These are phyloP conservation scores for Cladorrhinum sp. DNA, from an alignment of 2,329 filamentous ascomycete genomes.

Conservation along the genomic window DNA sequence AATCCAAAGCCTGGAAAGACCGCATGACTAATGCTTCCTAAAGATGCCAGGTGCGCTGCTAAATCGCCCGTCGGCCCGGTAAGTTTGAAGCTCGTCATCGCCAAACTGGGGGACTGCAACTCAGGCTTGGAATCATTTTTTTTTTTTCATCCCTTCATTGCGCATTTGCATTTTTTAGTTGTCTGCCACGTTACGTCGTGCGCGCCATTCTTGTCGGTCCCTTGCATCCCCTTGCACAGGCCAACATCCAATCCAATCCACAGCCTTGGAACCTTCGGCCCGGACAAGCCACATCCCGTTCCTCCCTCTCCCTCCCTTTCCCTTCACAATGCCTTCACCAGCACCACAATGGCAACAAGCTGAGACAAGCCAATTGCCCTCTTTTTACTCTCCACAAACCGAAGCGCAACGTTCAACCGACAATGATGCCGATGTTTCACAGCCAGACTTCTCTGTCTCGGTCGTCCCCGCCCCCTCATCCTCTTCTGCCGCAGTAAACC, in stretches of 20 bases:
- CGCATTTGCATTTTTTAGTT: background rate
- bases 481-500: background rate
- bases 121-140: background rate
- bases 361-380: constrained; percentile 24
- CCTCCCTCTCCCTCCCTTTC: background rate
- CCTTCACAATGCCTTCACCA: background rate
- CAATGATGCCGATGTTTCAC: constrained; percentile 26
- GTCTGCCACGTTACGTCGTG: background rate
- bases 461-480: constrained; percentile 6
- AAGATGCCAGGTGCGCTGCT: background rate
- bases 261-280: constrained; percentile 8
- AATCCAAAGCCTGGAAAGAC: background rate
- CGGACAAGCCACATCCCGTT: background rate
- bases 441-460: constrained; percentile 24
- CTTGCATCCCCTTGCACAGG: background rate
- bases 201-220: background rate
- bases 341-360: constrained; percentile 1
- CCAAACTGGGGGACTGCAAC: constrained; percentile 1
- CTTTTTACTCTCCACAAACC: constrained; percentile 33
- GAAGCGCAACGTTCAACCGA: constrained; percentile 16
- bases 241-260: background rate
- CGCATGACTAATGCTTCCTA: constrained; percentile 15
- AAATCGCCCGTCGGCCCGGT: constrained; percentile 10
- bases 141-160: background rate
- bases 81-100: constrained; percentile 5